phyloP scores from a whole-genome alignment of 345 rosid genomes.

The Mallotus nudiflorus region DNA sequence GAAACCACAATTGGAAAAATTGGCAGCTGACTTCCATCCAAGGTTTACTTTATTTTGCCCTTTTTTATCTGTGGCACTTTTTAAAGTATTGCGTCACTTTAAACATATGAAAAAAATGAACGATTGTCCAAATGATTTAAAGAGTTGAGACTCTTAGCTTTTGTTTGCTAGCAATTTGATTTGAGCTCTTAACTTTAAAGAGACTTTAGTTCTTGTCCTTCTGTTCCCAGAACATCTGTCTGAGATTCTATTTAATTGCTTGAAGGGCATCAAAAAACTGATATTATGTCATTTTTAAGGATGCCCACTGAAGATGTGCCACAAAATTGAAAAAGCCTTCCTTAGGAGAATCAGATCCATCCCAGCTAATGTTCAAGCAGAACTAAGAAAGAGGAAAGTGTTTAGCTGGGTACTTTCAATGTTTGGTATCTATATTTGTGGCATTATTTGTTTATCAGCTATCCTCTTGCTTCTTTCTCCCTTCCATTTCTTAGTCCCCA shows the following conservation, averaged over 20 bases:
- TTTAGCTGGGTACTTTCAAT: background rate
- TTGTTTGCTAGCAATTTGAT: background rate
- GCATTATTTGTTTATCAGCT: background rate
- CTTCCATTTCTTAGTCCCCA: background rate
- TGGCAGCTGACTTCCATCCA: conserved; percentile 83
- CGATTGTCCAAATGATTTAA: background rate
- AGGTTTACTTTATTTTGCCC: conserved; percentile 47
- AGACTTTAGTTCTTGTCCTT: background rate
- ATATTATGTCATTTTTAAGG: too few relatives aligned
- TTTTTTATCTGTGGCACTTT: background rate
- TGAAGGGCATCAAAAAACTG: background rate
- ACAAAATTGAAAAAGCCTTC: background rate
- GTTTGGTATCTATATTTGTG: background rate
- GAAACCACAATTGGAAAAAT: conserved; percentile 82
- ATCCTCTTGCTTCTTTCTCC: background rate
- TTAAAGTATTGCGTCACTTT: background rate
- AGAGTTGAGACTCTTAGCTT: background rate
- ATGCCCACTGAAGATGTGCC: background rate
- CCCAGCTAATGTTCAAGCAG: background rate
- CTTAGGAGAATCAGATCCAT: background rate
- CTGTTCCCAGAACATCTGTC: background rate
- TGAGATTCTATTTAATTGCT: background rate
- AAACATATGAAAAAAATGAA: background rate
- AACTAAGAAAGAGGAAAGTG: background rate
- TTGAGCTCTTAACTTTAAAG: background rate